Conservation (phyloP, 75 land plant genomes). For the Pinus taeda region DNA sequence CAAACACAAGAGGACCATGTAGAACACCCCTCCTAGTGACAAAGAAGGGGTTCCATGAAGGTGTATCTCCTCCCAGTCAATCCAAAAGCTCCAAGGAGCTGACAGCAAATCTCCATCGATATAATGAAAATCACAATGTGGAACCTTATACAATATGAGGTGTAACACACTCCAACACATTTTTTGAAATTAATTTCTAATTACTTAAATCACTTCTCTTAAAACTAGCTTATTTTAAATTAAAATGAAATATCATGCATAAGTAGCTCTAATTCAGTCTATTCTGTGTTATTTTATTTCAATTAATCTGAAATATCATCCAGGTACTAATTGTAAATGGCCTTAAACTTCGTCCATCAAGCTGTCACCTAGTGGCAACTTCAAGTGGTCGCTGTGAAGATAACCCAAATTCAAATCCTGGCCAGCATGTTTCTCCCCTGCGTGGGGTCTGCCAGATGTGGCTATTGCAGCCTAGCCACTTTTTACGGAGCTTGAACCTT, state of each 20-base stretch:
- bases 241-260: background rate
- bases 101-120: no score
- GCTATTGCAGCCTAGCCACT: background rate
- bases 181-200: background rate
- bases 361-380: no score
- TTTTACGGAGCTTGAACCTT: no score
- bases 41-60: no score
- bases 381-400: no score
- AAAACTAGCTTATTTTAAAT: background rate
- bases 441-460: background rate
- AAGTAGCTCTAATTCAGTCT: background rate
- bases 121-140: background rate
- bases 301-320: background rate
- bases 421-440: background rate
- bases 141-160: background rate
- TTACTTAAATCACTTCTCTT: background rate
- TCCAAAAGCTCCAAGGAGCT: no score
- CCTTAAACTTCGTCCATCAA: no score
- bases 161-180: background rate
- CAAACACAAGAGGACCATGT: no score
- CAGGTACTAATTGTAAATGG: background rate
- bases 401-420: background rate
- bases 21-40: no score
- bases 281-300: background rate
- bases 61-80: no score